These are phyloP conservation scores for Calamus simplicifolius DNA, from an alignment of 176 grass and related monocot genomes.

Conservation along the genomic window DNA sequence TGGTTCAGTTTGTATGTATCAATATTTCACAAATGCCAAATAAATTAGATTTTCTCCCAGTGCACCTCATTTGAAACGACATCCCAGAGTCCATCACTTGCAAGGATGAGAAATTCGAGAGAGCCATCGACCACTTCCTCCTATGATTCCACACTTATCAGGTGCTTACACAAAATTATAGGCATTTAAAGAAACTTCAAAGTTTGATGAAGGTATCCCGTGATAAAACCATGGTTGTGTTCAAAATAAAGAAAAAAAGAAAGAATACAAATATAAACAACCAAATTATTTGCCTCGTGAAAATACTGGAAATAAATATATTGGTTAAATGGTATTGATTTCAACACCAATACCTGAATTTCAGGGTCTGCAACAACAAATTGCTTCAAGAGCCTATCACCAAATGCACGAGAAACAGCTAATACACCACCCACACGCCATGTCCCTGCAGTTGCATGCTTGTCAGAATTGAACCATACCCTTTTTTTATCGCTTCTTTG, in stretches of 20 bases:
- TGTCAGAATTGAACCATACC: background rate
- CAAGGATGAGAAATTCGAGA: conserved; percentile 14
- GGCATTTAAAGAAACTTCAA: background rate
- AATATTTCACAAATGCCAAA: background rate
- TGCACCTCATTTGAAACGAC: conserved; percentile 16
- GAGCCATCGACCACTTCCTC: conserved; percentile 9
- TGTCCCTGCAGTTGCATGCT: conserved; percentile 5
- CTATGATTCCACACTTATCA: background rate
- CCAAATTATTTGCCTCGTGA: no score
- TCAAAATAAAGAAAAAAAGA: background rate
- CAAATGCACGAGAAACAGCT: conserved; percentile 21
- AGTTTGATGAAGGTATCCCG: background rate
- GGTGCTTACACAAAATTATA: no score
- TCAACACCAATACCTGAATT: conserved; percentile 1
- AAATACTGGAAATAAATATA: no score
- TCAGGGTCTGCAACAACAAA: conserved; percentile 14
- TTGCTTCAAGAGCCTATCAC: conserved; percentile 21
- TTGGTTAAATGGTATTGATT: background rate
- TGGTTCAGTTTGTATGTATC: background rate
- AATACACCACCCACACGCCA: conserved; percentile 17
- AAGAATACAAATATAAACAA: background rate
- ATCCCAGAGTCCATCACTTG: conserved; percentile 22
- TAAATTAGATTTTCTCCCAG: background rate
- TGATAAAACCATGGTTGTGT: background rate
- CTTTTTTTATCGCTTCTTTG: no score